Base-by-base conservation (phyloP, 2,329 filamentous ascomycete species). In the Aspergillus latus region DNA sequence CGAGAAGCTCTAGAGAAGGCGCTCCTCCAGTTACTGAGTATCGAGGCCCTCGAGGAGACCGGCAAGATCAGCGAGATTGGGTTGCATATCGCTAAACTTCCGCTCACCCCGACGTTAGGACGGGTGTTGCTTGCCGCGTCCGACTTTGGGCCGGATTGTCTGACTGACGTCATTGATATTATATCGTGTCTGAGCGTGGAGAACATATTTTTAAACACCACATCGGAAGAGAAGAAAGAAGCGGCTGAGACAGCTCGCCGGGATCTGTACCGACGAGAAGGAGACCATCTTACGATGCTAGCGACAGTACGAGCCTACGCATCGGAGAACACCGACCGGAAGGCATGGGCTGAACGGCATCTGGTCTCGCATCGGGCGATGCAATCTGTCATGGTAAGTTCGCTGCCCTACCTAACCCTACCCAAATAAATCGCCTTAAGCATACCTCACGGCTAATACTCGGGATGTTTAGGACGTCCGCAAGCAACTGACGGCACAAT, bases 81-180 rank as follows among this genome's bases (percentile, higher is more conserved):
- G 1, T 79, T 81, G 43, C 87, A 88, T 53, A 92, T 99, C 72
- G 89, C 93, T 0, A 83, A 86, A 37, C 85, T 97, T 21, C 94
- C 94, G 0, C 82, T 99, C 1, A 87, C 91, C 0, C 91, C 91
- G 0, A 84, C 88, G 0, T 84, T 95, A 7, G 92, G 88, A 0
- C 85, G 92, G 1, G 91, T 96, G 1, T 79, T 99, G 0, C 79
- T 99, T 15, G 90, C 91, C 42, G 90, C 92, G 0, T 85, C 87
- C 0, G 82, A 83, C 5, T 82, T 87, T 0, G 84, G 88, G 42
- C 83, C 83, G 48, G 84, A 89, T 63, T 95, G 92, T 64, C 76
- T 97, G 1, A 73, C 87, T 0, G 91, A 96, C 63, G 87, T 86
- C 4, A 93, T 99, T 61, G 94, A 97, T 66, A 88, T 97, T 54